Conservation (phyloP, 192 early-diverging fungal species). For the Coemansia sp. region DNA sequence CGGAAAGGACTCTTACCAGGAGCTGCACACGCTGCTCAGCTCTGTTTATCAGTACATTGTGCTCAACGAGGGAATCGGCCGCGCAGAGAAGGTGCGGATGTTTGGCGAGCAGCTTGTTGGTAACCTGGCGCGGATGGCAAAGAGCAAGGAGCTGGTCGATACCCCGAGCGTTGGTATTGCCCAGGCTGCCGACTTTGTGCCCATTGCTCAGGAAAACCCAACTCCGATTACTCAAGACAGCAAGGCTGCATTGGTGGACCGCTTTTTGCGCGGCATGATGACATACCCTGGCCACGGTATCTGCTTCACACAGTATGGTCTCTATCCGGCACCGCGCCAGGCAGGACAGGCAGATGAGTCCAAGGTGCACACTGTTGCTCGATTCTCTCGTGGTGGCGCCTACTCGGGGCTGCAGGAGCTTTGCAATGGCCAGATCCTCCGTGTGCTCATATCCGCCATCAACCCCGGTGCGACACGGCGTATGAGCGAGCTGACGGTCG, state of each 20-base stretch:
- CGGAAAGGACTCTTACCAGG: constrained; percentile 38
- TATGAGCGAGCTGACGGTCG: constrained; percentile 27
- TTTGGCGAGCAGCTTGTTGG: constrained; percentile 31
- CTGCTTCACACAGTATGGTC: constrained; percentile 43
- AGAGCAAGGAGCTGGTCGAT: constrained; percentile 10
- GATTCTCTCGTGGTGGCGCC: constrained; percentile 4
- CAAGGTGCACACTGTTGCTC: neutral
- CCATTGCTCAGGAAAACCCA: neutral
- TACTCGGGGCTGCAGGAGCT: constrained; percentile 21
- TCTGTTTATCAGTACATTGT: constrained; percentile 27
- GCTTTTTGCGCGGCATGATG: constrained; percentile 47
- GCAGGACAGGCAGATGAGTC: neutral
- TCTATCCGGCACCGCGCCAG: constrained; percentile 34
- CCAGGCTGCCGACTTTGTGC: constrained; percentile 16
- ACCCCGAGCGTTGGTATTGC: constrained; percentile 14
- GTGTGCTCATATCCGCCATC: constrained; percentile 32
- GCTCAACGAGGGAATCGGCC: constrained; percentile 13
- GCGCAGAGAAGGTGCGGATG: constrained; percentile 24
- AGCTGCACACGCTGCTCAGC: constrained; percentile 26
- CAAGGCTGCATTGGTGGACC: constrained; percentile 23
- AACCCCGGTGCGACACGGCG: constrained; percentile 21
- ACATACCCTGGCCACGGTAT: constrained; percentile 41
- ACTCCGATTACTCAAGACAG: constrained; percentile 11
- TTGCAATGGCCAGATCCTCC: constrained; percentile 44
- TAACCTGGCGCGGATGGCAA: constrained; percentile 23